Evolutionary conservation across 208 protist species (phyloP).

Genomic region (Leishmania martiniquensis): DNA sequence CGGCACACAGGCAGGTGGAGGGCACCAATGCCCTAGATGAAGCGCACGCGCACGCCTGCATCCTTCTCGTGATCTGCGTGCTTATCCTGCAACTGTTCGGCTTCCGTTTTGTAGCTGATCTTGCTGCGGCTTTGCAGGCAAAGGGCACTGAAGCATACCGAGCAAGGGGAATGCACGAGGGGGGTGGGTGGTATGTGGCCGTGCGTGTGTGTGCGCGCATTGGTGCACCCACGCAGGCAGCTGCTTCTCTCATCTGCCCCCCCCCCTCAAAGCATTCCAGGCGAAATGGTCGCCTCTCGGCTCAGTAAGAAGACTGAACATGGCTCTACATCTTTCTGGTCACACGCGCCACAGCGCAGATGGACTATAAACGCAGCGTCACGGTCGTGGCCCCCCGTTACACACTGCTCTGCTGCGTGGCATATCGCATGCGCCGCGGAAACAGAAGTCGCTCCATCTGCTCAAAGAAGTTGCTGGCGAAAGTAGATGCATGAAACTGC

Average conservation of each 20-base stretch:
- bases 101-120: neutral
- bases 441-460: conserved; percentile 54
- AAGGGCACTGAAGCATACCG: neutral
- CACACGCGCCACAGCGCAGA: no score
- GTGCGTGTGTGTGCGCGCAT: neutral
- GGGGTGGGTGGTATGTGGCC: neutral
- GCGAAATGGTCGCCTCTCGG: neutral
- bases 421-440: conserved; percentile 31
- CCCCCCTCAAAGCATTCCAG: neutral
- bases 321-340: conserved; percentile 13
- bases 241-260: neutral
- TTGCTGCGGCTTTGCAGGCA: neutral
- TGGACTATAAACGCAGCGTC: neutral
- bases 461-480: conserved; percentile 44
- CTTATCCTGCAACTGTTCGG: neutral
- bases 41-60: neutral
- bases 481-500: conserved; percentile 47
- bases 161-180: neutral
- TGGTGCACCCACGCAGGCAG: neutral
- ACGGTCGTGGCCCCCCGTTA: neutral
- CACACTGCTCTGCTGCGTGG: neutral
- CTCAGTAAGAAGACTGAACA: neutral
- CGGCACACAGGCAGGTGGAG: neutral
- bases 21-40: neutral
- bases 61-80: neutral